Percentiles rank a stretch among this genome's conserved stretches.
Evolutionary conservation across 257 asterid species (phyloP).

Genomic region (Solanum pimpinellifolium): DNA sequence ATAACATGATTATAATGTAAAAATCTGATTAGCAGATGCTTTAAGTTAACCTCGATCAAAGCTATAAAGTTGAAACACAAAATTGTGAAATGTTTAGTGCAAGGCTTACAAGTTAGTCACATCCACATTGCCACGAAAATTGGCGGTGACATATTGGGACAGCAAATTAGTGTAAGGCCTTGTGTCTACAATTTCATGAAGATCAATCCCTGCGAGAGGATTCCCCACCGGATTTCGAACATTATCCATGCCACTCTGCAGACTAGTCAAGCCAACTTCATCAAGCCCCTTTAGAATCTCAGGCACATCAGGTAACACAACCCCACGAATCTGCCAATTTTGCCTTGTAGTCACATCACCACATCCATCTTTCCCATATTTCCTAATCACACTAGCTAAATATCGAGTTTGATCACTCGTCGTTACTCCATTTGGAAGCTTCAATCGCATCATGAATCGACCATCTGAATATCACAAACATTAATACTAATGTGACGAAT

Average conservation of each 20-base stretch:
- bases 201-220: constrained; percentile 95
- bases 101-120: constrained; percentile 71
- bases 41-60: not conserved
- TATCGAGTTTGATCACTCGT: constrained; percentile 82
- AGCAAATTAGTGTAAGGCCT: constrained; percentile 71
- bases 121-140: constrained; percentile 67
- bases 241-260: constrained; percentile 98
- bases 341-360: constrained; percentile 94
- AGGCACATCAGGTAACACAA: constrained; percentile 76
- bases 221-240: constrained; percentile 95
- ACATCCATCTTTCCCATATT: constrained; percentile 83
- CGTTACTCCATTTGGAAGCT: constrained; percentile 95
- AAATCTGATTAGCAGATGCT: not conserved
- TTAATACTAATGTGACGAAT: not conserved
- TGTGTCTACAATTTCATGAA: constrained; percentile 76
- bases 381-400: constrained; percentile 63
- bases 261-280: constrained; percentile 78
- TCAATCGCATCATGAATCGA: constrained; percentile 91
- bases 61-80: not conserved
- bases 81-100: not conserved
- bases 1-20: not conserved
- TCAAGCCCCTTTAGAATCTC: constrained; percentile 76
- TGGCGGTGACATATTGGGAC: constrained; percentile 77
- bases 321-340: constrained; percentile 96
- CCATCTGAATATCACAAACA: constrained; percentile 41